A percentile compares a stretch with the other conserved stretches of the same genome.
These are phyloP conservation scores for Pleurotus citrinopileatus DNA, from an alignment of 768 basidiomycete genomes.

Conservation along the genomic window DNA sequence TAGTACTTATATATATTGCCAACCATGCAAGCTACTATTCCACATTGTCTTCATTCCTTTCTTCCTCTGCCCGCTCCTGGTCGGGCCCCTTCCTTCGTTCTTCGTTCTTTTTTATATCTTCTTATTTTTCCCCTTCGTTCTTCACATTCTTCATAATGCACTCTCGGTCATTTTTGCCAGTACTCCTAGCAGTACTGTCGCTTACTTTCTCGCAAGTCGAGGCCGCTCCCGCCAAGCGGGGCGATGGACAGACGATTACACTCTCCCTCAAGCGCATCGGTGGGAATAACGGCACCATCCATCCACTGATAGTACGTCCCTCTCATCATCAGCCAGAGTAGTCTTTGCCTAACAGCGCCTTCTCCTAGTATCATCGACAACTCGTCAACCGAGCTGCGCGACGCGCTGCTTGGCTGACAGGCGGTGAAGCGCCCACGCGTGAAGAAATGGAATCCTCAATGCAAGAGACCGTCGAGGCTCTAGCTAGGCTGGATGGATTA, in stretches of 20 bases:
- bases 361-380: slow-evolving; percentile 58
- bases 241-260: no score
- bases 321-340: no score
- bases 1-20: no score
- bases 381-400: slow-evolving; percentile 61
- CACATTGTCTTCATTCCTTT: no score
- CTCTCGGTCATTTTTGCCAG: not conserved
- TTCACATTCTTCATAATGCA: not conserved
- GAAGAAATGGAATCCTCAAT: slow-evolving; percentile 34
- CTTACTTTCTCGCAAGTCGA: not conserved
- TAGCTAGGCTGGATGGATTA: not conserved
- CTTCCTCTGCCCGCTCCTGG: no score
- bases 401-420: slow-evolving; percentile 68
- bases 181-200: not conserved
- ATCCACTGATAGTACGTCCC: not conserved
- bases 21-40: no score
- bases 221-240: not conserved
- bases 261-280: not conserved
- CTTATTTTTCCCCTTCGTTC: not conserved
- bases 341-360: no score
- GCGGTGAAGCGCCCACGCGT: slow-evolving; percentile 48
- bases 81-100: not conserved
- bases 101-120: not conserved
- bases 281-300: not conserved
- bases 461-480: not conserved